phyloP scores from a whole-genome alignment of 2,329 filamentous ascomycete genomes.

The Sordariomycetes sp. region DNA sequence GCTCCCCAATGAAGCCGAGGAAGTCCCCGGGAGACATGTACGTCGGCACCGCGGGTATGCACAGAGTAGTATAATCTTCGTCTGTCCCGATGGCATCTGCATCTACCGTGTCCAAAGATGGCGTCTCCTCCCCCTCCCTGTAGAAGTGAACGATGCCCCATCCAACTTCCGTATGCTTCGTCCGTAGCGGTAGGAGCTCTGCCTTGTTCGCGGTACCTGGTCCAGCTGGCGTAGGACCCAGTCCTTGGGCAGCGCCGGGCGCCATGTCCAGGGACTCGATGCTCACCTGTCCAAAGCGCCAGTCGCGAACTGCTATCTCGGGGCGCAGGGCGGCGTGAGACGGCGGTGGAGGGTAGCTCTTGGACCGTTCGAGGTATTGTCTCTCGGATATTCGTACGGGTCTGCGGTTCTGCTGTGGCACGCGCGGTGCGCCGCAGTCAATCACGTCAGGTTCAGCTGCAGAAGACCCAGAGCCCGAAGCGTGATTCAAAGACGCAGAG shows the following conservation, averaged over 20 bases:
- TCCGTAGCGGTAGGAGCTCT: constrained; percentile 61
- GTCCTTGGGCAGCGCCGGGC: constrained; percentile 30
- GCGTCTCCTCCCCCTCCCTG: constrained; percentile 69
- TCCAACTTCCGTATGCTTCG: constrained; percentile 66
- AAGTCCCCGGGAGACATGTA: constrained; percentile 91
- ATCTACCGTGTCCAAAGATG: constrained; percentile 31
- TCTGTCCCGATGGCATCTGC: constrained; percentile 17
- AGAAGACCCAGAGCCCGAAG: too few species aligned
- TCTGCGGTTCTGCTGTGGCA: constrained; percentile 16
- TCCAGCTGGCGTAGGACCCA: constrained; percentile 45
- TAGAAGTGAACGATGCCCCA: constrained; percentile 96
- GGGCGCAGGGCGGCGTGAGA: constrained; percentile 35
- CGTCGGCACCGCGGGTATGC: constrained; percentile 87
- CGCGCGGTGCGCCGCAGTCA: constrained; percentile 38
- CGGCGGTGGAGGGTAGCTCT: constrained; percentile 33
- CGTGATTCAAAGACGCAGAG: too few species aligned
- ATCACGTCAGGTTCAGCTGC: constrained; percentile 25
- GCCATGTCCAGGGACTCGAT: constrained; percentile 69
- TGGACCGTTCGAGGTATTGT: constrained; percentile 28
- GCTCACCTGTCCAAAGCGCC: constrained; percentile 70
- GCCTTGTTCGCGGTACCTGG: constrained; percentile 76
- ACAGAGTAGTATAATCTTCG: constrained; percentile 77
- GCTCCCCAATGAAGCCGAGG: constrained; percentile 82
- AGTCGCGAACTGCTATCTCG: constrained; percentile 52
- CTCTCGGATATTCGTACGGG: constrained; percentile 26